Evolutionary conservation across 441 rosid species (phyloP), one percentile per base, ranked within the genome.

Genomic region (Mallotus japonicus): DNA sequence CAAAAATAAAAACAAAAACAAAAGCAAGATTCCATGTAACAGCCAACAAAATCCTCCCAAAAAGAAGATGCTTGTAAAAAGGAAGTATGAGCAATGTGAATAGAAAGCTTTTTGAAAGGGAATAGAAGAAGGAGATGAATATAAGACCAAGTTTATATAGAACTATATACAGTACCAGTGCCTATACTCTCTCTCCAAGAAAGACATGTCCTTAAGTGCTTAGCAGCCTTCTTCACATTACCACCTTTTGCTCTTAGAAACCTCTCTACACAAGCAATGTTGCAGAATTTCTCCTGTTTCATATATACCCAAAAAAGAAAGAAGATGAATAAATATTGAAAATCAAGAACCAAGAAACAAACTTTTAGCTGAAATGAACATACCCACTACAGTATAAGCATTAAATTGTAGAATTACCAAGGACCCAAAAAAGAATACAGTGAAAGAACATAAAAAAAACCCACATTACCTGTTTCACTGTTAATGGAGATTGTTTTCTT

Each of bases 261-360:
- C 76, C 98, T 80, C 78, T 90, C 95, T 0, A 89, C 87, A 49
- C 99, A 95, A 59, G 80, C 88, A 37, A 69, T 84, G 85, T 81
- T 87, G 81, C 99, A 95, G 81, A 90, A 95, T 82, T 88, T 90
- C 85, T 91, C 96, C 99, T 95, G 92, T 76, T 65, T 54, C 1
- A 32, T 59, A 12, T 28, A 16, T 28, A 51, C 13, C 22, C 19
- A 44, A 51, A 44, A 51, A 56, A 69, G 65, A n/a, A 7, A 4
- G 9, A 19, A 14, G 51, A 58, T 49, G 28, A 61, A 14, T 37
- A 22, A 19, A 8, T 37, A 37, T 37, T 37, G 40, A 37, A 37
- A 37, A 37, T 37, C 40, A 37, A 37, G 40, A 37, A 37, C 40
- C 40, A 19, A 56, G 56, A 7, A 50, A 71, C 60, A 32, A 49